Conservation (phyloP, 2,329 filamentous ascomycete species). For the Lasiodiplodia theobromae region DNA sequence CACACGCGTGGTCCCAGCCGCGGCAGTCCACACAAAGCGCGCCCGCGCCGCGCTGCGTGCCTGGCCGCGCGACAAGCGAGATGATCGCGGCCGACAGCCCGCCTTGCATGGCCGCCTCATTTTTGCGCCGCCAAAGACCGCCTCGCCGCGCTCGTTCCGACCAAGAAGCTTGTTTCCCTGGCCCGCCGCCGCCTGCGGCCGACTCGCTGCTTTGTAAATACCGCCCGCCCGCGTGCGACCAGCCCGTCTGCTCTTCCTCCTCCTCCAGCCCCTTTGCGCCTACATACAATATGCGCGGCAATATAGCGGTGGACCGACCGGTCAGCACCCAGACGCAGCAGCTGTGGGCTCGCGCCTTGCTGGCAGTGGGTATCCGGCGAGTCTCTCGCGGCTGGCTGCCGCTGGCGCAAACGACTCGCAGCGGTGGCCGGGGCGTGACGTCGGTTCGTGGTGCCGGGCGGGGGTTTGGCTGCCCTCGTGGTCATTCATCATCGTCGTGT, state of each 20-base stretch:
- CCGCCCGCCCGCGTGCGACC: constrained; percentile 17
- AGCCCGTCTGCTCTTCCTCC: neutral
- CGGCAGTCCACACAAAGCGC: neutral
- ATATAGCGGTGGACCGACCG: constrained; percentile 4
- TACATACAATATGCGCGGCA: neutral
- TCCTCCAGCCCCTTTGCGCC: neutral
- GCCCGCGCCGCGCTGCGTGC: constrained; percentile 19
- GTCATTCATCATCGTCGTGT: neutral
- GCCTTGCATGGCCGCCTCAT: constrained; percentile 28
- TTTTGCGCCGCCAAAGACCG: constrained; percentile 19
- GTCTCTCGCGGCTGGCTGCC: constrained; percentile 20
- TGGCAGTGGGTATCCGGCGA: constrained; percentile 4
- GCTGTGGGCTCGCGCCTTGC: neutral
- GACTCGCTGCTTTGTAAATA: neutral
- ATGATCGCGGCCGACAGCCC: constrained; percentile 23
- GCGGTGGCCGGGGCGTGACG: neutral
- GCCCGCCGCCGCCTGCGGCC: neutral
- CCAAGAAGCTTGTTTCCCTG: constrained; percentile 15
- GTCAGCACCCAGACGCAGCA: neutral
- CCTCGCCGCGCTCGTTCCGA: constrained; percentile 10
- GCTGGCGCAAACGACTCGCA: constrained; percentile 9
- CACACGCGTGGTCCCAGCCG: neutral
- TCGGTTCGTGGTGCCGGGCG: neutral
- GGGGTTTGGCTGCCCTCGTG: neutral
- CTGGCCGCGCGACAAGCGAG: constrained; percentile 20